phyloP scores from a whole-genome alignment of 2,329 filamentous ascomycete species.

The Penicillium brevicompactum region DNA sequence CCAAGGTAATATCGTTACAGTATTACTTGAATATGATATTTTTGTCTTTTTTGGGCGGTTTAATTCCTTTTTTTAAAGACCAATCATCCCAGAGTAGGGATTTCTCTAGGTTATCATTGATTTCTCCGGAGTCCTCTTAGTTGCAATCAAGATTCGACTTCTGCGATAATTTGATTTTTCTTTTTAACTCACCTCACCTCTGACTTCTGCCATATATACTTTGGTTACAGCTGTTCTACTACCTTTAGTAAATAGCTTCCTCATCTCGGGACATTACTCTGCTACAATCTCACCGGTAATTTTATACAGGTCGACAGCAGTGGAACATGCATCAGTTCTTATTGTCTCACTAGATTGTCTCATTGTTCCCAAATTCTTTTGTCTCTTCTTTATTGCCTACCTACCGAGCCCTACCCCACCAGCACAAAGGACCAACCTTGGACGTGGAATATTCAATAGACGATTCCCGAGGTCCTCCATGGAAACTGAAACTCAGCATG shows the following conservation, averaged over 20 bases:
- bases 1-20: not conserved
- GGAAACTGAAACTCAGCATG: conserved; percentile 49
- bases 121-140: conserved; percentile 28
- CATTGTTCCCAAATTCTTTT: conserved; percentile 33
- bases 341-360: conserved; percentile 46
- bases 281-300: conserved; percentile 20
- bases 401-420: not conserved
- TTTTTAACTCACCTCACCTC: conserved; percentile 34
- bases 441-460: conserved; percentile 36
- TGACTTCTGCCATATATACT: conserved; percentile 25
- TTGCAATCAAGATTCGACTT: conserved; percentile 28
- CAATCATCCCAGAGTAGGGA: conserved; percentile 21
- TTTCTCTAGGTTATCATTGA: conserved; percentile 28
- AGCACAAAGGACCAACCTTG: not conserved
- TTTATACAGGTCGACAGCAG: conserved; percentile 41
- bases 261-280: conserved; percentile 8
- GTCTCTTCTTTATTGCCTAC: conserved; percentile 11
- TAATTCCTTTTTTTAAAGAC: conserved; percentile 24
- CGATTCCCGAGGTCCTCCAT: conserved; percentile 43
- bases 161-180: conserved; percentile 25
- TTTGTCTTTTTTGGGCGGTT: conserved; percentile 2
- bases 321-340: conserved; percentile 54
- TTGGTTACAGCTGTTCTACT: conserved; percentile 30
- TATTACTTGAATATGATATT: conserved; percentile 10
- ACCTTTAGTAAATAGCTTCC: conserved; percentile 31